These are phyloP conservation scores for Stenocarpella maydis DNA, from an alignment of 2,329 filamentous ascomycete genomes.

Conservation along the genomic window DNA sequence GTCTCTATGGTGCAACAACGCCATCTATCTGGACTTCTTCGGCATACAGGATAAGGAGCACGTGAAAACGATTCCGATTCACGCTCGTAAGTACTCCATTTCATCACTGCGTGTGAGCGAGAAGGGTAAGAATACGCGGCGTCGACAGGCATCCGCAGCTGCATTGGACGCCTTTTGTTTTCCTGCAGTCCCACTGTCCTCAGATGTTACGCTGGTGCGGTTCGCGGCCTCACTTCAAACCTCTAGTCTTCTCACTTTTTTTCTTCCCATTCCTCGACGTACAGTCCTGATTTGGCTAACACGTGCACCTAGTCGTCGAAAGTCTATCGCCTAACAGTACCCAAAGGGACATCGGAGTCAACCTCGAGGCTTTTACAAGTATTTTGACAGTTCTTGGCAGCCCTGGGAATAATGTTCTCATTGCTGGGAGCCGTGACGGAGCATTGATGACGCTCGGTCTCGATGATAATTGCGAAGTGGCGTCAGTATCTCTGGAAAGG, in stretches of 20 bases:
- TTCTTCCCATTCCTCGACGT: neutral
- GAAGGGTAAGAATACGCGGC: neutral
- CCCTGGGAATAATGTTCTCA: constrained; percentile 44
- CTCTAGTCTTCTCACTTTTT: neutral
- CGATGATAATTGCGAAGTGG: constrained; percentile 35
- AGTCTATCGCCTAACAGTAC: neutral
- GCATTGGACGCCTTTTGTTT: neutral
- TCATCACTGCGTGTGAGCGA: neutral
- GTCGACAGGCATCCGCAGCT: too few species aligned
- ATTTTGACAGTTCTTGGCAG: constrained; percentile 48
- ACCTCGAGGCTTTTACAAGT: constrained; percentile 51
- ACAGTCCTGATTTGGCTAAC: neutral
- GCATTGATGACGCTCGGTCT: constrained; percentile 53
- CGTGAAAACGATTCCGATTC: constrained; percentile 11
- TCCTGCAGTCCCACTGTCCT: neutral
- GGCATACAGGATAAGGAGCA: constrained; percentile 10
- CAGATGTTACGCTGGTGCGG: neutral
- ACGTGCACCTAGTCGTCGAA: neutral
- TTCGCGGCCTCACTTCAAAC: neutral
- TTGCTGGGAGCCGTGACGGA: constrained; percentile 61
- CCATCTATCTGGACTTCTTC: constrained; percentile 30
- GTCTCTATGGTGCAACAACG: constrained; percentile 29
- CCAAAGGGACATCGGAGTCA: neutral
- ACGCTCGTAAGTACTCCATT: constrained; percentile 27
- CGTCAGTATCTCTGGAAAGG: constrained; percentile 35